Conservation (phyloP, 1,284 basidiomycete species). For the Naganishia albida region DNA sequence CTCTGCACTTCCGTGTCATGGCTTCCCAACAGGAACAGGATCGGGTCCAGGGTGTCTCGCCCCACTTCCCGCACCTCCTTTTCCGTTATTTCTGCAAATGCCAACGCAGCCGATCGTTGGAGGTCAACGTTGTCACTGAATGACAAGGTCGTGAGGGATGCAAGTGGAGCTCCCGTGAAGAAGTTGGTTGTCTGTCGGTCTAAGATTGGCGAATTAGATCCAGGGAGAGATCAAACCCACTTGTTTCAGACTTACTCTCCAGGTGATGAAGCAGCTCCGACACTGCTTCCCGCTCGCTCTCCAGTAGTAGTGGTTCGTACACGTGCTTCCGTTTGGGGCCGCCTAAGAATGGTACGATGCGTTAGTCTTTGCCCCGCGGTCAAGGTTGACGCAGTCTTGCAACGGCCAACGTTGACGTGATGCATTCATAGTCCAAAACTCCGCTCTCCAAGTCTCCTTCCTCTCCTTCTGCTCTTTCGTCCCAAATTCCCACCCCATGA, state of each 20-base stretch:
- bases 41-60: constrained; percentile 95
- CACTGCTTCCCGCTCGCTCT: constrained; percentile 98
- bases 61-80: constrained; percentile 98
- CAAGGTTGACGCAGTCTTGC: neutral
- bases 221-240: neutral
- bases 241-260: constrained; percentile 71
- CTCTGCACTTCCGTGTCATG: constrained; percentile 99
- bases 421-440: too few species aligned
- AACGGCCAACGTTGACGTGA: neutral
- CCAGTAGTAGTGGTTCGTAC: constrained; percentile 90
- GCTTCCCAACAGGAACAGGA: constrained; percentile 93
- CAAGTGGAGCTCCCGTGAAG: constrained; percentile 87
- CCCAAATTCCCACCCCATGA: too few species aligned
- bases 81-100: constrained; percentile 99
- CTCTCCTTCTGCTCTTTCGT: neutral
- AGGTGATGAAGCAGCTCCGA: constrained; percentile 93
- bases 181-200: constrained; percentile 96
- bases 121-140: constrained; percentile 99
- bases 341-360: constrained; percentile 12
- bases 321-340: constrained; percentile 57
- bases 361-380: neutral
- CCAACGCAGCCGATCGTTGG: constrained; percentile 94
- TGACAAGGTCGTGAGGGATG: constrained; percentile 92
- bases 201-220: constrained; percentile 48
- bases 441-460: neutral